These are phyloP conservation scores for Scortechinia acanthostroma DNA, from an alignment of 2,329 filamentous ascomycete genomes.

Conservation along the genomic window DNA sequence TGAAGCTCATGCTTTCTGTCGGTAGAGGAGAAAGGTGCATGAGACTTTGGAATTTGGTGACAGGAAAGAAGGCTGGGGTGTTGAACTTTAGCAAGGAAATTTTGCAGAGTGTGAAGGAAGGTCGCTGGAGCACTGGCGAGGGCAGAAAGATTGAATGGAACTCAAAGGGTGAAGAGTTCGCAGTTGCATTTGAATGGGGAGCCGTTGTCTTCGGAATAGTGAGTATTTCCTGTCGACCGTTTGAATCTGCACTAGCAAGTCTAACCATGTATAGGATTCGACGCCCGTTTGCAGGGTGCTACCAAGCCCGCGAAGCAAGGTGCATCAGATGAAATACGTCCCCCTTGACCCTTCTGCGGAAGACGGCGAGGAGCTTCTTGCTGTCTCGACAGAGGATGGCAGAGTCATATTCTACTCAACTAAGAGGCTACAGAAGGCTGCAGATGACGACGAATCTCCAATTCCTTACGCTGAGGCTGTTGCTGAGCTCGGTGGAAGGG, in stretches of 20 bases:
- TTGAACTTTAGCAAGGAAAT: constrained; percentile 74
- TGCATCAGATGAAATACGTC: constrained; percentile 77
- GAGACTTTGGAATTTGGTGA: constrained; percentile 93
- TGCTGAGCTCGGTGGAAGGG: constrained; percentile 72
- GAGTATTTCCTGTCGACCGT: constrained; percentile 48
- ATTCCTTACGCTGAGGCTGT: constrained; percentile 58
- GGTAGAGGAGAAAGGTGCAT: constrained; percentile 84
- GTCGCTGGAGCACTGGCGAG: constrained; percentile 72
- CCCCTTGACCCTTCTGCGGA: constrained; percentile 22
- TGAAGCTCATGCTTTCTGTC: constrained; percentile 93
- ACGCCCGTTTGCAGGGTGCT: constrained; percentile 66
- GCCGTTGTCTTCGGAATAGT: constrained; percentile 82
- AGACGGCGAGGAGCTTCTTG: constrained; percentile 48
- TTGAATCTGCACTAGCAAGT: not conserved
- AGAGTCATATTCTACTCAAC: constrained; percentile 78
- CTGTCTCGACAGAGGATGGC: constrained; percentile 84
- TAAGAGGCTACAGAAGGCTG: constrained; percentile 34
- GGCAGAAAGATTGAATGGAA: constrained; percentile 79
- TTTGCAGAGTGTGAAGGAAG: constrained; percentile 70
- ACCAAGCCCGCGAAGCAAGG: constrained; percentile 64
- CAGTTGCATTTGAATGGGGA: constrained; percentile 81
- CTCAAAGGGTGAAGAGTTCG: constrained; percentile 69
- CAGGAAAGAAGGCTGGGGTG: constrained; percentile 89
- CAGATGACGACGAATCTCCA: constrained; percentile 30
- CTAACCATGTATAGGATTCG: not conserved